Conservation (phyloP, 23 red algal species). For the Gracilaria caudata region DNA sequence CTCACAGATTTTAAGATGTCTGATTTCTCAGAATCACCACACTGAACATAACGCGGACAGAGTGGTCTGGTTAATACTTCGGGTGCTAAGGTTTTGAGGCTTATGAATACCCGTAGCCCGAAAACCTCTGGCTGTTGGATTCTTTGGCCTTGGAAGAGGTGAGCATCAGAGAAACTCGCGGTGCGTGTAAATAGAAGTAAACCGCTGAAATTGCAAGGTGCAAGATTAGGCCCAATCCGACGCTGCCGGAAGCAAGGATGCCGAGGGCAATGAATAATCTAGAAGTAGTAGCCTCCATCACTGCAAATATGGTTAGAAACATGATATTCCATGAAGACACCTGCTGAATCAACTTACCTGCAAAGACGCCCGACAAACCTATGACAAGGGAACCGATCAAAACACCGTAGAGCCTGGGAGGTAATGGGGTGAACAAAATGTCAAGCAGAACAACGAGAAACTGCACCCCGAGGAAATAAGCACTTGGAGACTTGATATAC, state of each 20-base stretch:
- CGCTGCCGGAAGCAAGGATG: slow-evolving; percentile 3
- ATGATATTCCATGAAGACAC: not conserved
- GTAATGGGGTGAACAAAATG: slow-evolving; percentile 3
- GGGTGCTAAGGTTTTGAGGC: not conserved
- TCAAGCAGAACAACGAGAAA: not conserved
- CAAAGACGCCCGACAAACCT: not conserved
- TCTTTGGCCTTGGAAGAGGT: not conserved
- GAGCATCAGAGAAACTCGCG: not conserved
- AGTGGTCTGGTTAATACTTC: no score
- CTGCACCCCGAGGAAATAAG: not conserved
- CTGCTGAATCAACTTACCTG: not conserved
- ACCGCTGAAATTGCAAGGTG: slow-evolving; percentile 3
- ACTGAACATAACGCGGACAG: no score
- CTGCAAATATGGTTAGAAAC: slow-evolving; percentile 8
- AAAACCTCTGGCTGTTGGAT: not conserved
- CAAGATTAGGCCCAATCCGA: not conserved
- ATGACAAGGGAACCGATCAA: not conserved
- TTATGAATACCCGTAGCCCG: not conserved
- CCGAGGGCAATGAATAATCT: not conserved
- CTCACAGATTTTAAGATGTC: no score
- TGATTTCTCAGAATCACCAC: no score
- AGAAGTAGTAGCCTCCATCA: not conserved
- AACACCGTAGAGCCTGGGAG: not conserved
- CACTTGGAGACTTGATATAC: not conserved
- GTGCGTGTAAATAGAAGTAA: slow-evolving; percentile 6